A percentile compares a stretch with the other conserved stretches of the same genome.
Conservation (phyloP, 331 rosid species). For the Pyrus hybrid region DNA sequence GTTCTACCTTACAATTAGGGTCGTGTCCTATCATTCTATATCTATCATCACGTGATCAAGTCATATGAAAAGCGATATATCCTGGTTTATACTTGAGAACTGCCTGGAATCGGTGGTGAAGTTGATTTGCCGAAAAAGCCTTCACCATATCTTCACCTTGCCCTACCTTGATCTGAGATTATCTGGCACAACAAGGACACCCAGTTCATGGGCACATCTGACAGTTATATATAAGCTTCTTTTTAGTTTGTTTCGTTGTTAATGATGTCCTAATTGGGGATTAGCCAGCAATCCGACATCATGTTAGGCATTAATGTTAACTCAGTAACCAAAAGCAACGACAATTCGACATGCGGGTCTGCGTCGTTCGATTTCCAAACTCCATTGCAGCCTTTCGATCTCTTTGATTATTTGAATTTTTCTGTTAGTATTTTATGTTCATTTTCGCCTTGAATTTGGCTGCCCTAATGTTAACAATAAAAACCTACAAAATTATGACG, state of each 20-base stretch:
- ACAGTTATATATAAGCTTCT: too few relatives aligned
- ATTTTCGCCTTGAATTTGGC: not conserved
- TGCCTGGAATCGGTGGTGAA: too few relatives aligned
- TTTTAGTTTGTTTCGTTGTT: not conserved
- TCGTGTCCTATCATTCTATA: too few relatives aligned
- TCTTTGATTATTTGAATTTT: not conserved
- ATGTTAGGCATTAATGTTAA: not conserved
- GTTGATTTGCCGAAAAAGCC: too few relatives aligned
- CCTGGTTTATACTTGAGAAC: too few relatives aligned
- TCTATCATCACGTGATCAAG: too few relatives aligned
- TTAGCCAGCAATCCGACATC: conserved; percentile 12
- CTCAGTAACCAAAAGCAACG: not conserved
- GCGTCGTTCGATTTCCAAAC: not conserved
- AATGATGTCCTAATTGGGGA: not conserved
- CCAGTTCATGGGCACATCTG: not conserved
- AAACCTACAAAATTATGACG: too few relatives aligned
- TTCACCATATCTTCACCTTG: not conserved
- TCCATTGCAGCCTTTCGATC: too few relatives aligned
- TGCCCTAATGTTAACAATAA: not conserved
- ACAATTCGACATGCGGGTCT: not conserved
- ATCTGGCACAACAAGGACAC: not conserved
- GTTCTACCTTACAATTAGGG: too few relatives aligned
- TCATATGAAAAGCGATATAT: too few relatives aligned
- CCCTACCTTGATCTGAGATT: not conserved
- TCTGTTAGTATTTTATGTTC: not conserved